Evolutionary conservation across 2,329 filamentous ascomycete genomes (phyloP).

Genomic region (Alternaria sp.): DNA sequence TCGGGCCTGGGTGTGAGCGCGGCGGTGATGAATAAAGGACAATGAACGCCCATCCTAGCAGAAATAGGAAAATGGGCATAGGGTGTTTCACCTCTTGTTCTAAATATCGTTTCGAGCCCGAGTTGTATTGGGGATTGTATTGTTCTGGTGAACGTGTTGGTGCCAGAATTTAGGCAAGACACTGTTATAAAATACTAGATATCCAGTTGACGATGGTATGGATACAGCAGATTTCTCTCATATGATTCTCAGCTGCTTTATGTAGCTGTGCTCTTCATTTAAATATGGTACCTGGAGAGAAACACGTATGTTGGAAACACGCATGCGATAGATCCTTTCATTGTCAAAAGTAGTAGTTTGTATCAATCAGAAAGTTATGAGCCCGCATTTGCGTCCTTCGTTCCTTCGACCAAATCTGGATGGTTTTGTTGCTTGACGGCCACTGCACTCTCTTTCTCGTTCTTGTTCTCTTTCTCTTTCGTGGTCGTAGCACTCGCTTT

Average conservation of each 20-base stretch:
- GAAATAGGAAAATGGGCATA: neutral
- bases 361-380: too few species aligned
- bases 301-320: neutral
- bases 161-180: neutral
- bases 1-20: neutral
- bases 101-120: neutral
- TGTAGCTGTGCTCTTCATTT: neutral
- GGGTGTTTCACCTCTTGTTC: neutral
- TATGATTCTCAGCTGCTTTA: rapidly evolving
- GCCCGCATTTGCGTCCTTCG: neutral
- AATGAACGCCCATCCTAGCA: neutral
- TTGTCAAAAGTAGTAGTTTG: neutral
- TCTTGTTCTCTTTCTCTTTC: neutral
- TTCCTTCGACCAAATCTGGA: neutral
- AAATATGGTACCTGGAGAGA: neutral
- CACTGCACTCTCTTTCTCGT: neutral
- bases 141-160: neutral
- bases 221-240: too few species aligned
- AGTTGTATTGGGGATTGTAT: neutral
- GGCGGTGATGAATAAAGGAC: neutral
- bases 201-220: too few species aligned
- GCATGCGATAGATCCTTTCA: neutral
- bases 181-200: neutral
- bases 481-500: neutral
- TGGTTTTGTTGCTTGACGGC: too few species aligned